Evolutionary conservation across 495 filamentous ascomycete species (phyloP).

Genomic region (Penicillium ucsense): DNA sequence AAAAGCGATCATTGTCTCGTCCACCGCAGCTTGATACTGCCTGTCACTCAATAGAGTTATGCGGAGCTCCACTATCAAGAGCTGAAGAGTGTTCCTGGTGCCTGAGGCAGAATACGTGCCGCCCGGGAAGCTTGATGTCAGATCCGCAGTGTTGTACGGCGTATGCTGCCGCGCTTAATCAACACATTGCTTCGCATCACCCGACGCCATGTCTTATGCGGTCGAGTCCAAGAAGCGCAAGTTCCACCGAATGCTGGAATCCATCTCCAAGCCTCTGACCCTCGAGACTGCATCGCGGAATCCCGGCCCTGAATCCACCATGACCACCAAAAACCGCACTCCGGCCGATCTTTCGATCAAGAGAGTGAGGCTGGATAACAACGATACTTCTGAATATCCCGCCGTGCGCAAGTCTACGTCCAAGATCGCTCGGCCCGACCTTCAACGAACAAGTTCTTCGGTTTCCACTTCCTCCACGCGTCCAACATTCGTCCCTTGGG

Average conservation of each 20-base stretch:
- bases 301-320: slow-evolving; percentile 13
- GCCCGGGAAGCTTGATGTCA: slow-evolving; percentile 1
- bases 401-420: slow-evolving; percentile 19
- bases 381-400: slow-evolving; percentile 13
- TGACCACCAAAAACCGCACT: slow-evolving; percentile 19
- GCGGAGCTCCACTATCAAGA: no score
- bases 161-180: no score
- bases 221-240: slow-evolving; percentile 47
- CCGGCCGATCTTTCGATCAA: slow-evolving; percentile 27
- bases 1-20: no score
- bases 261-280: slow-evolving; percentile 28
- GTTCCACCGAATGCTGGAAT: slow-evolving; percentile 48
- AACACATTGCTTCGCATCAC: neutral
- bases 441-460: slow-evolving; percentile 15
- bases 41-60: no score
- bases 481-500: slow-evolving; percentile 70
- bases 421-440: slow-evolving; percentile 15
- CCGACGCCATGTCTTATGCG: slow-evolving; percentile 37
- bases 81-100: neutral
- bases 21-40: no score
- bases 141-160: neutral
- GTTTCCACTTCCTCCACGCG: slow-evolving; percentile 20
- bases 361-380: slow-evolving; percentile 26
- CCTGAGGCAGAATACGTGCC: slow-evolving; percentile 12
- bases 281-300: slow-evolving; percentile 13